These are phyloP conservation scores for Dorcoceras hygrometricum DNA, from an alignment of 257 asterid genomes.

Conservation along the genomic window DNA sequence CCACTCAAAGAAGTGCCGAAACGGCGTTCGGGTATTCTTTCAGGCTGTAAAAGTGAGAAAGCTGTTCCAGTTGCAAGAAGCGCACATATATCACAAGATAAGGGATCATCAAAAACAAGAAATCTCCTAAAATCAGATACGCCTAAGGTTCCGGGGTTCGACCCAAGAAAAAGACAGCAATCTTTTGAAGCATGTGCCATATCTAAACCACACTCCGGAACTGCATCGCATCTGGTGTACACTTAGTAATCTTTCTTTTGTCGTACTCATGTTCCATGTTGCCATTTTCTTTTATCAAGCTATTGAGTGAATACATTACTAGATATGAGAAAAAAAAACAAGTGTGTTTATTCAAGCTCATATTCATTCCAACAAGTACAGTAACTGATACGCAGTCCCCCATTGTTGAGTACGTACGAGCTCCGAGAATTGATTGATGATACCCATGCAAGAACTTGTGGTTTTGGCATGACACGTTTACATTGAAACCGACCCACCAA, in stretches of 20 bases:
- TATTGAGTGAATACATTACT: neutral
- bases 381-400: too few species aligned
- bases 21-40: constrained; percentile 45
- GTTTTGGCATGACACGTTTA: too few species aligned
- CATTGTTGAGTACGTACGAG: too few species aligned
- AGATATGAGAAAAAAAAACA: neutral
- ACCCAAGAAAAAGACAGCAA: constrained; percentile 35
- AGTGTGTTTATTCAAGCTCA: constrained; percentile 1
- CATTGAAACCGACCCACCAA: too few species aligned
- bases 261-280: neutral
- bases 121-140: constrained; percentile 30
- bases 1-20: constrained; percentile 34
- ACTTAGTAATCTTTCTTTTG: constrained; percentile 25
- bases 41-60: constrained; percentile 67
- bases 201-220: constrained; percentile 32
- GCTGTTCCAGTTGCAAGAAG: constrained; percentile 65
- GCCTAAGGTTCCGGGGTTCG: constrained; percentile 31
- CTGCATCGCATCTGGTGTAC: constrained; percentile 32
- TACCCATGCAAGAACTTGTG: too few species aligned
- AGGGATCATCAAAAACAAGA: constrained; percentile 23
- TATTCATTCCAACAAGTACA: neutral
- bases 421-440: too few species aligned
- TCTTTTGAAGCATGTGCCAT: constrained; percentile 35
- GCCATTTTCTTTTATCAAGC: constrained; percentile 14
- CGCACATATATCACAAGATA: constrained; percentile 38